These are phyloP conservation scores for Xerocomus minutiporus DNA, from an alignment of 1,284 basidiomycete species.

Conservation along the genomic window DNA sequence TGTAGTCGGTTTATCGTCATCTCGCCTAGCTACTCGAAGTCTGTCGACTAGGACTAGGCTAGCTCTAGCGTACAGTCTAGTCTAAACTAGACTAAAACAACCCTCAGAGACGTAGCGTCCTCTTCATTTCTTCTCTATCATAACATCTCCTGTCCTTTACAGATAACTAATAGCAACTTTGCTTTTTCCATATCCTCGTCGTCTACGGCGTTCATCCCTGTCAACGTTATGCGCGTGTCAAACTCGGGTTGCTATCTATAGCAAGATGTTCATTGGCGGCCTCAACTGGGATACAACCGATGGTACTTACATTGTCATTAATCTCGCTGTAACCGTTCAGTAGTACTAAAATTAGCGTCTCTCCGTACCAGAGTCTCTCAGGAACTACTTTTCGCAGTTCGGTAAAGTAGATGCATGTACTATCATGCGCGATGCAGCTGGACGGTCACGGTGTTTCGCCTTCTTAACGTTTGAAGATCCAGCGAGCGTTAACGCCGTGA, in stretches of 20 bases:
- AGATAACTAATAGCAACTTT: constrained; percentile 71
- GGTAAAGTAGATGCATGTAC: constrained; percentile 90
- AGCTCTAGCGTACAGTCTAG: constrained; percentile 59
- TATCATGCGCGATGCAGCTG: constrained; percentile 91
- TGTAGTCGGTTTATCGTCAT: constrained; percentile 53
- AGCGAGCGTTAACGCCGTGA: constrained; percentile 81
- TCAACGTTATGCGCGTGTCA: constrained; percentile 25
- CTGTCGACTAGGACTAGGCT: constrained; percentile 59
- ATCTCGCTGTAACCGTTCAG: constrained; percentile 29
- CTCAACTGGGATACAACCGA: constrained; percentile 97
- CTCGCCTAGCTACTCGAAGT: constrained; percentile 38
- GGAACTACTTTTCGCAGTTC: constrained; percentile 49
- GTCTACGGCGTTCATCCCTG: constrained; percentile 35
- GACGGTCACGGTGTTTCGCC: constrained; percentile 89
- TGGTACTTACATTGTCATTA: constrained; percentile 55
- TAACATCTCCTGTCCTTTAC: constrained; percentile 62
- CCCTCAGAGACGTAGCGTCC: constrained; percentile 66
- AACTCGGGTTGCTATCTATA: constrained; percentile 42
- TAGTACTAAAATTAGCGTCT: constrained; percentile 39
- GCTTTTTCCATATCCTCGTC: constrained; percentile 30
- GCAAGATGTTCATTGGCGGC: constrained; percentile 98
- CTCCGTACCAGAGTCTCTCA: constrained; percentile 51
- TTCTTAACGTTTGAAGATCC: constrained; percentile 90
- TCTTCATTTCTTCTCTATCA: constrained; percentile 51
- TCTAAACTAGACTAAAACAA: constrained; percentile 68